Evolutionary conservation across 2,329 filamentous ascomycete genomes (phyloP), one percentile per base, ranked within the genome.

Genomic region (Pyrenophora tritici-repentis): DNA sequence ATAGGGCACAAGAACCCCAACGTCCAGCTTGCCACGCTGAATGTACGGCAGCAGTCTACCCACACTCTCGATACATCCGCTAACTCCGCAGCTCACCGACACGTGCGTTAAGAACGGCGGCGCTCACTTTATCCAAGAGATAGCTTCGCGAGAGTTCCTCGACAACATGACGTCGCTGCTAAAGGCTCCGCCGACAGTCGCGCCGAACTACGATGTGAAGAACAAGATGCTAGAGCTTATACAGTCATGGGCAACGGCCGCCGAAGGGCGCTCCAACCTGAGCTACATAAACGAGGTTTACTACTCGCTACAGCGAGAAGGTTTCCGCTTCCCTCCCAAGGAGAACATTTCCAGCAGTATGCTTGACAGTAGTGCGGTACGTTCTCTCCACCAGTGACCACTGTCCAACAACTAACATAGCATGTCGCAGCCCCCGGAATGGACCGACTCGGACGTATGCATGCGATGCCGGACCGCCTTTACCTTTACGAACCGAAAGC

Each of bases 61-160:
- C 12, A 2, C 6, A 42, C 3, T 34, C 14, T 20, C n/a, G 18
- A 16, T 7, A 2, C 22, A n/a, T 41, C 14, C 24, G 44, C 64
- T 64, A 46, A 66, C 45, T 12, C 12, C 8, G 31, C 63, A 87
- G 91, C 87, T 99, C 67, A 96, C 92, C 60, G 94, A 99, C 78
- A 97, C 94, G 1, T 99, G 94, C 72, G 91, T 97, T 55, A 99
- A 99, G 79, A 99, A 99, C 79, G 94, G 94, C 53, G 94, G 94
- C 63, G 84, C 88, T 33, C 94, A 99, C 76, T 99, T 99, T 75
- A 86, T 99, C 42, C 83, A 87, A 61, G 94, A 99, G 78, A 94
- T 99, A 63, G 93, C 94, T 34, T 97, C 93, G 14, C 86, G 92
- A 58, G 94, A 99, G 78, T 99, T 97, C 70, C 95, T 99, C 89